Evolutionary conservation across 768 basidiomycete genomes (phyloP), one percentile per base, ranked within the genome.

Genomic region (Psilocybe subaeruginosa): DNA sequence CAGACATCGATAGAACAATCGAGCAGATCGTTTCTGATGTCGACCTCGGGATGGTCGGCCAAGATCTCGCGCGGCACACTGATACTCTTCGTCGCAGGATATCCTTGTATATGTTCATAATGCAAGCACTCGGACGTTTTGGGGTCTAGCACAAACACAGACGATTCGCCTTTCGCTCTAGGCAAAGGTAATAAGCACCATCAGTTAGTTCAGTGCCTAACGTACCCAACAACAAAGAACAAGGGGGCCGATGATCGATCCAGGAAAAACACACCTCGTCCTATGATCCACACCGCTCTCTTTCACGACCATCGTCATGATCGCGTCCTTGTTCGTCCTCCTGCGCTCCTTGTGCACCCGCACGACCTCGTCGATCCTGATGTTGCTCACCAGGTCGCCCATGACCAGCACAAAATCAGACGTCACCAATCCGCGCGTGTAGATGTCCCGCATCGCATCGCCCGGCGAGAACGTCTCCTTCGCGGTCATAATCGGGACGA

Each of bases 231-330:
- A 35, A 31, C 7, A 48, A 30, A 33, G 51, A 8, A 58, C 47
- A 51, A 50, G 23, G 23, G 23, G 2, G 23, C 23, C 23, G 23
- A 23, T 23, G 23, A 23, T 23, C 23, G 23, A 23, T 23, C 19
- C 19, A 59, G 45, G 39, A 50, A 46, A 35, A 57, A 50, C 84
- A 56, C 65, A 91, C 92, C 89, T 85, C 51, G 91, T 91, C 51
- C 91, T 80, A 76, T 92, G 93, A 63, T 72, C 76, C 7, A 80
- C 81, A 12, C 90, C 90, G 66, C 86, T 86, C 75, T 91, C 88
- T 74, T 92, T 93, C 60, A 92, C 91, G 12, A 93, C 94, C 81
- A 99, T 94, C 29, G 95, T 95, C 94, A 99, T 95, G 69, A 95
- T 94, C 41, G 91, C 92, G 72, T 98, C 92, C 78, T 93, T 93